Conservation (phyloP, 2,329 filamentous ascomycete species). For the Fusarium transvaalense region DNA sequence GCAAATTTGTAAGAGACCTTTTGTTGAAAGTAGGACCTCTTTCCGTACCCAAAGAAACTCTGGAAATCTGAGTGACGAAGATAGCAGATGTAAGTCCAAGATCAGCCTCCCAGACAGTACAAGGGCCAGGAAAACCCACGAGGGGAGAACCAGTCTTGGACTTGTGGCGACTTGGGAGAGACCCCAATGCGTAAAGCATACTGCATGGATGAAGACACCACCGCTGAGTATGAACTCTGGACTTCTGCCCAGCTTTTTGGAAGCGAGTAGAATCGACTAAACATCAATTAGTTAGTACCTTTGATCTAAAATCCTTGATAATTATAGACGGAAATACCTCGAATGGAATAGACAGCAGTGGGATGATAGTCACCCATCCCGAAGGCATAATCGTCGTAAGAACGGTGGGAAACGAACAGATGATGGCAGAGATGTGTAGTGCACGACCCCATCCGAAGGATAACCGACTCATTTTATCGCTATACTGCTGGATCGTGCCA, state of each 20-base stretch:
- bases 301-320: fast-evolving
- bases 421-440: not conserved
- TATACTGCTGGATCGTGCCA: not conserved
- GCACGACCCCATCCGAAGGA: not conserved
- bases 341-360: not conserved
- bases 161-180: not conserved
- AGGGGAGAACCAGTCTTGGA: not conserved
- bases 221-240: constrained; percentile 3
- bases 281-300: not conserved
- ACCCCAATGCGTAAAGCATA: constrained; percentile 6
- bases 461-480: not conserved
- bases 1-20: not conserved
- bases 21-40: not conserved
- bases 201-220: not conserved
- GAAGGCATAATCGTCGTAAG: not conserved
- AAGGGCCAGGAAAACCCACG: not conserved
- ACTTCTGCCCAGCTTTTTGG: not conserved
- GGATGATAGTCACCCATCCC: not conserved
- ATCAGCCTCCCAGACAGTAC: not conserved
- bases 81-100: not conserved
- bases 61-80: not conserved
- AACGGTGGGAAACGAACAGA: not conserved
- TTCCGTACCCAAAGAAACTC: not conserved
- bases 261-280: not conserved
- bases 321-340: not conserved